Evolutionary conservation across 2,329 filamentous ascomycete genomes (phyloP).

Genomic region (Fusarium sp.): DNA sequence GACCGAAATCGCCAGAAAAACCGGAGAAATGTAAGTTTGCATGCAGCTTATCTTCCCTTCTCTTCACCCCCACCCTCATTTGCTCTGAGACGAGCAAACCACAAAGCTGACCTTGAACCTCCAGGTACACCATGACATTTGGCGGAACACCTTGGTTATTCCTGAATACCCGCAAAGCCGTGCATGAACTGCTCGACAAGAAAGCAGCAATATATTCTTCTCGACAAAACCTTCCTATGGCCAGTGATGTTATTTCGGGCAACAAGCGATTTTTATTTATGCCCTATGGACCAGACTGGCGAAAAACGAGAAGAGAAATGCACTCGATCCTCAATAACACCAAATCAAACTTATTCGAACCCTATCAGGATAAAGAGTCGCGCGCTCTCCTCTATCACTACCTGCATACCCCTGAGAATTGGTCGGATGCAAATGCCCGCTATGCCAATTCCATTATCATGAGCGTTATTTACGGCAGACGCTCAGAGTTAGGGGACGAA

Average conservation of each 20-base stretch:
- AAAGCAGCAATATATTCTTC: background rate
- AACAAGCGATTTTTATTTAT: background rate
- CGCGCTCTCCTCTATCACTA: background rate
- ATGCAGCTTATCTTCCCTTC: too few species aligned
- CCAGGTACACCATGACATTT: background rate
- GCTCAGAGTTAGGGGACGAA: background rate
- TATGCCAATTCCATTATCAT: background rate
- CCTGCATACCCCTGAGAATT: background rate
- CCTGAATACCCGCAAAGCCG: background rate
- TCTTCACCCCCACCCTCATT: background rate
- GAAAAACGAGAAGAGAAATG: background rate
- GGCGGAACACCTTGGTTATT: background rate
- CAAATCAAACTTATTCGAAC: background rate
- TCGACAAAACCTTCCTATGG: background rate
- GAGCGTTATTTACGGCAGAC: background rate
- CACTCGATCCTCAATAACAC: background rate
- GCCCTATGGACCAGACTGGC: background rate
- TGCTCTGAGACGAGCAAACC: background rate
- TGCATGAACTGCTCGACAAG: background rate
- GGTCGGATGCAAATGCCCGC: background rate
- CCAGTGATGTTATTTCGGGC: background rate
- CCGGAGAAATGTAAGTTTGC: background rate
- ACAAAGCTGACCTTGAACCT: background rate
- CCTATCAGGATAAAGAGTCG: background rate
- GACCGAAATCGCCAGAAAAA: background rate